phyloP scores from a whole-genome alignment of 208 protist species.

The Crithidia acanthocephali region DNA sequence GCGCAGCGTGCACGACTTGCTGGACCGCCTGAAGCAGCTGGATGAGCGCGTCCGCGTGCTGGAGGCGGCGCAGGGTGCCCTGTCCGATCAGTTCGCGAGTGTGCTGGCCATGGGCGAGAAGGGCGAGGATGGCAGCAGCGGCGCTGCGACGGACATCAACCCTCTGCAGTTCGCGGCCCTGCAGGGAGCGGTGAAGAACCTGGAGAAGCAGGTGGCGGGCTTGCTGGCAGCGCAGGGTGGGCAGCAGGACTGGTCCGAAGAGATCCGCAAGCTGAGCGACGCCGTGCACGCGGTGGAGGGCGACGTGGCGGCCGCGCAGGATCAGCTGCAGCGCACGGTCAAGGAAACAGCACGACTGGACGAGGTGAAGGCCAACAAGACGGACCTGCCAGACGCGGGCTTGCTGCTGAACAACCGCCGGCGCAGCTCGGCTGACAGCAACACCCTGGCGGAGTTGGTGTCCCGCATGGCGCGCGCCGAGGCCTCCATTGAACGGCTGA shows the following conservation, averaged over 20 bases:
- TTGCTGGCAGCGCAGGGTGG: slow-evolving; percentile 40
- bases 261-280: slow-evolving; percentile 44
- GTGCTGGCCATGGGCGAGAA: slow-evolving; percentile 16
- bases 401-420: slow-evolving; percentile 3
- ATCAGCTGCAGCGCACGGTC: slow-evolving; percentile 24
- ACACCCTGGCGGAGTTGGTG: slow-evolving; percentile 39
- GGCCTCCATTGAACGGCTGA: slow-evolving; percentile 37
- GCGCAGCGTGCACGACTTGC: slow-evolving; percentile 21
- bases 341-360: slow-evolving; percentile 48
- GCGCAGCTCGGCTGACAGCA: slow-evolving; percentile 22
- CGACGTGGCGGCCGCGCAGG: slow-evolving; percentile 35
- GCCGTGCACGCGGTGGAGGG: slow-evolving; percentile 44
- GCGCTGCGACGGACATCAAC: slow-evolving; percentile 38
- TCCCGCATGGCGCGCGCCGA: slow-evolving; percentile 39
- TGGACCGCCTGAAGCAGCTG: slow-evolving; percentile 45
- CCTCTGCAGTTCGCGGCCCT: slow-evolving; percentile 58
- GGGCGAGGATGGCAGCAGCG: slow-evolving; percentile 16
- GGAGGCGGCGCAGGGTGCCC: slow-evolving; percentile 30
- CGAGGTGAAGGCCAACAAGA: slow-evolving; percentile 58
- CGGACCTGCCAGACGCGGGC: slow-evolving; percentile 20
- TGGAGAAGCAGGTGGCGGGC: slow-evolving; percentile 76
- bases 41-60: slow-evolving; percentile 52
- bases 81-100: slow-evolving; percentile 37
- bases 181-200: slow-evolving; percentile 42
- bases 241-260: slow-evolving; percentile 52